Base-by-base conservation (phyloP, 768 basidiomycete genomes). In the Panaeolus cyanescens region DNA sequence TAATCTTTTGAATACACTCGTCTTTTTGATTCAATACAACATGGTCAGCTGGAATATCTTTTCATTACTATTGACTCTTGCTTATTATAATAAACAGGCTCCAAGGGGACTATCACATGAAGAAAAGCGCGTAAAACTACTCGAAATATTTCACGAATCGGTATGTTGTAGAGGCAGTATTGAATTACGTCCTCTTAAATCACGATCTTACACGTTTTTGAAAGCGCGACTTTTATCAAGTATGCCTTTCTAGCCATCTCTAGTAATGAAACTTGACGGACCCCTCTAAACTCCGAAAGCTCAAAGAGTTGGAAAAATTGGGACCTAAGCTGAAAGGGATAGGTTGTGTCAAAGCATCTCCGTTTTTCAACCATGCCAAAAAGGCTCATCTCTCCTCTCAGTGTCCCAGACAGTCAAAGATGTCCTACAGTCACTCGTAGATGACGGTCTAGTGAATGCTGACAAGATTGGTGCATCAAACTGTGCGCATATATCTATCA, bases 391-490 rank as follows among this genome's bases (percentile, higher is more conserved):
- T 50, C 25, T 28, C 5, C 25, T 45, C 58, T 19, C 63, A 94
- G 95, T 96, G 1, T 88, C 90, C 9, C 95, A 96, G 72, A 88
- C 90, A 2, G 91, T 98, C 37, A 97, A 97, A 70, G 95, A 98
- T 66, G 90, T 96, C 0, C 74, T 97, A 2, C 91, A 94, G 67
- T 89, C 90, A 2, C 82, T 98, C 30, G 88, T 94, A 9, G 91
- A 95, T 65, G 95, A 97, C 67, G 87, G 89, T 1, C 79, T 95
- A 30, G 93, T 96, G 22, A 87, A 91, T 70, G 80, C 80, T 45
- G 96, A 98, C 74, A 98, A 98, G 76, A 95, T 96, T 59, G 95
- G 95, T 32, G 91, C 95, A 8, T 93, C 93, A 3, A 97, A 96
- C 71, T 97, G 95, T 94, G 71, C 67, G 61, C 54, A 58, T 64